A percentile compares a stretch with the other conserved stretches of the same genome.
Conservation (phyloP, 2,329 filamentous ascomycete genomes). For the Magnaporthiopsis rhizophila region DNA sequence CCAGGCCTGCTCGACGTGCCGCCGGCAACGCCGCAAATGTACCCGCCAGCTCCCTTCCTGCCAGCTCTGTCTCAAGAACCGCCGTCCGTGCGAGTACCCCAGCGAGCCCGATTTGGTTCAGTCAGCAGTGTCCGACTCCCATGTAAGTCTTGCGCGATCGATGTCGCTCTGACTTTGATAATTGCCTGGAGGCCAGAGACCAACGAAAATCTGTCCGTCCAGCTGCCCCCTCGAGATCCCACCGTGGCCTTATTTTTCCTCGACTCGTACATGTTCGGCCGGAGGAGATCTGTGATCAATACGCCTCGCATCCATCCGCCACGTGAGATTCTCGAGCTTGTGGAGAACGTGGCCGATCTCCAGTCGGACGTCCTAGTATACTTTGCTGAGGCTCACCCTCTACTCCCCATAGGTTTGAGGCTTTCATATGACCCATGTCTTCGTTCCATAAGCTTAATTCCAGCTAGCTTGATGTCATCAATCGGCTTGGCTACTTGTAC, state of each 20-base stretch:
- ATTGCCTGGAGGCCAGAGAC: no score
- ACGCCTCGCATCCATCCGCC: conserved; percentile 7
- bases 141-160: no score
- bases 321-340: conserved; percentile 4
- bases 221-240: conserved; percentile 1
- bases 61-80: conserved; percentile 9
- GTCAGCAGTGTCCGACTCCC: no score
- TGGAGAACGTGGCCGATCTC: conserved; percentile 1
- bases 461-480: no score
- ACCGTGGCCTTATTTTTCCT: conserved; percentile 12
- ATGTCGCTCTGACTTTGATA: no score
- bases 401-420: conserved; percentile 10
- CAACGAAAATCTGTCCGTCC: no score
- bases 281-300: not conserved
- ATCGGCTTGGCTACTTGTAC: no score
- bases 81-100: conserved; percentile 9
- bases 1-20: conserved; percentile 11
- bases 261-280: conserved; percentile 12
- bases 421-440: no score
- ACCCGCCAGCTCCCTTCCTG: conserved; percentile 10
- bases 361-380: conserved; percentile 7
- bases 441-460: no score
- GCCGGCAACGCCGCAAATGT: conserved; percentile 11
- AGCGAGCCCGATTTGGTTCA: not conserved
- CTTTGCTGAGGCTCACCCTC: conserved; percentile 10